Percentiles rank a stretch among this genome's conserved stretches.
Evolutionary conservation across 1,284 basidiomycete species (phyloP).

Genomic region (Pseudozyma sp.): DNA sequence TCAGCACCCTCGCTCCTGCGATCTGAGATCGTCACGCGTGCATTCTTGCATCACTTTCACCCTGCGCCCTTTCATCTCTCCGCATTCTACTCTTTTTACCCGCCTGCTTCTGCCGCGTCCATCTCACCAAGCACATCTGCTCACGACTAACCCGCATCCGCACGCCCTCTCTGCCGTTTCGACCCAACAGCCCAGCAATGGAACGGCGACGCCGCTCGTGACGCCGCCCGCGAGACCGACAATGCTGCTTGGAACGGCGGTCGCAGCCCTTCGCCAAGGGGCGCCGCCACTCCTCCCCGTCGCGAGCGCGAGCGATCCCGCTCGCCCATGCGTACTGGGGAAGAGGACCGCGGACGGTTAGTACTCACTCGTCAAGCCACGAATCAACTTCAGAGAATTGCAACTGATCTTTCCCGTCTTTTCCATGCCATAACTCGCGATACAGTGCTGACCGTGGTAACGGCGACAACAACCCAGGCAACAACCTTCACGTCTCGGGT

Average conservation of each 20-base stretch:
- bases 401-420: background rate
- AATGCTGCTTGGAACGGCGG: slow-evolving; percentile 44
- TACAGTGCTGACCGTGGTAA: slow-evolving; percentile 65
- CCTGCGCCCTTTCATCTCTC: background rate
- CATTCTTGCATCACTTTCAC: background rate
- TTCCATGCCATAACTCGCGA: background rate
- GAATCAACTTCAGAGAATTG: too few species aligned
- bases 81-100: background rate
- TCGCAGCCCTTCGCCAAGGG: slow-evolving; percentile 51
- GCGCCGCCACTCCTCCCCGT: slow-evolving; percentile 51
- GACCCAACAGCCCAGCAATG: slow-evolving; percentile 49
- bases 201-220: slow-evolving; percentile 57
- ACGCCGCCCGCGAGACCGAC: slow-evolving; percentile 54
- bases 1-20: too few species aligned
- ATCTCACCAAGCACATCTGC: slow-evolving; percentile 6
- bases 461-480: slow-evolving; percentile 81
- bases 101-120: slow-evolving; percentile 1
- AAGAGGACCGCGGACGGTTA: slow-evolving; percentile 52
- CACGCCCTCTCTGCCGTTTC: slow-evolving; percentile 30
- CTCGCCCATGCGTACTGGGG: slow-evolving; percentile 31
- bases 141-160: slow-evolving; percentile 31
- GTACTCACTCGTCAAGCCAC: slow-evolving; percentile 1
- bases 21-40: too few species aligned
- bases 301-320: slow-evolving; percentile 53
- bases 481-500: slow-evolving; percentile 95